Percentiles rank a stretch among this genome's conserved stretches.
Evolutionary conservation across 2,329 filamentous ascomycete genomes (phyloP).

Genomic region (Alternaria sp.): DNA sequence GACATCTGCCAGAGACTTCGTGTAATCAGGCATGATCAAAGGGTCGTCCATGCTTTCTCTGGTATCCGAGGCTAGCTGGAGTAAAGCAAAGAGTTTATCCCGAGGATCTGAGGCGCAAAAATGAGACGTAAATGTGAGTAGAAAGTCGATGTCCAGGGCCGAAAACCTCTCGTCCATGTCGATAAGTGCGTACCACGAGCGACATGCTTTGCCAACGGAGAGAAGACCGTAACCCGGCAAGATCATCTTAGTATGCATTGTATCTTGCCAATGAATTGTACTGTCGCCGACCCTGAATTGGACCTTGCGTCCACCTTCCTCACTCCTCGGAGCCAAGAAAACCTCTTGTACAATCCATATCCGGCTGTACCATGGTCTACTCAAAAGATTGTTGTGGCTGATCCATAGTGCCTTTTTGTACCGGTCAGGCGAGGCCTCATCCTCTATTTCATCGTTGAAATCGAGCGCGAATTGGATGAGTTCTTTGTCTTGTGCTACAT

Average conservation of each 20-base stretch:
- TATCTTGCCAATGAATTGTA: background rate
- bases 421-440: background rate
- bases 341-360: background rate
- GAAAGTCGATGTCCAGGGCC: too few relatives aligned
- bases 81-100: background rate
- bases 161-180: too few relatives aligned
- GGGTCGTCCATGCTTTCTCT: background rate
- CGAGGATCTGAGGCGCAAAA: background rate
- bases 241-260: fast-evolving
- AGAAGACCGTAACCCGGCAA: too few relatives aligned
- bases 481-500: background rate
- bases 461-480: background rate
- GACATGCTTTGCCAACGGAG: too few relatives aligned
- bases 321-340: fast-evolving
- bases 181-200: too few relatives aligned
- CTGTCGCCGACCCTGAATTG: background rate
- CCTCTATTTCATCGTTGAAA: background rate
- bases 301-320: background rate
- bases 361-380: background rate
- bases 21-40: background rate
- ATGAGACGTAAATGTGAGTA: too few relatives aligned
- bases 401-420: background rate
- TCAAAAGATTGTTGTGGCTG: background rate
- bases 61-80: background rate
- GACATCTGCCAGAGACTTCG: background rate